Evolutionary conservation across 164 flowering plant genomes (phyloP).

Genomic region (Kingdonia uniflora): DNA sequence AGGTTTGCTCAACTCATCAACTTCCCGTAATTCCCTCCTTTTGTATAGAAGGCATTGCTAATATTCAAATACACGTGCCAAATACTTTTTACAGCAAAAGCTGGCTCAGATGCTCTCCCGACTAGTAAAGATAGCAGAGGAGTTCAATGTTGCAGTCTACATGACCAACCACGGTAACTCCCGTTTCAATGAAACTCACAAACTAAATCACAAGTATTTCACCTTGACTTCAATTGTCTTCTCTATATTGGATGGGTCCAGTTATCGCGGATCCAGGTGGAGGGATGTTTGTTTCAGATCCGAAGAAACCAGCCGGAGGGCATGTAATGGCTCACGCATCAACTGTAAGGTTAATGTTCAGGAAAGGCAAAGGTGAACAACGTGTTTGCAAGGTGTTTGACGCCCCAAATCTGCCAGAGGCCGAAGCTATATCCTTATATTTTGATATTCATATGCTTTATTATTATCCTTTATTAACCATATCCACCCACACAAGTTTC

Average conservation of each 20-base stretch:
- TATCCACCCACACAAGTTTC: not conserved
- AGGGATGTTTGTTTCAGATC: constrained; percentile 84
- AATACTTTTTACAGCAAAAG: constrained; percentile 67
- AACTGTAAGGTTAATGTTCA: constrained; percentile 87
- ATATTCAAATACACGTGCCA: too few relatives aligned
- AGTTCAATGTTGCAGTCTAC: constrained; percentile 95
- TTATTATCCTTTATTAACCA: too few relatives aligned
- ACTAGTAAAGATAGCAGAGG: constrained; percentile 80
- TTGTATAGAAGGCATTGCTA: too few relatives aligned
- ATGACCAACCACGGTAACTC: constrained; percentile 91
- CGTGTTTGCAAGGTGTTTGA: constrained; percentile 96
- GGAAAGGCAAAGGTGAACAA: constrained; percentile 99
- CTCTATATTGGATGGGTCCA: constrained; percentile 23
- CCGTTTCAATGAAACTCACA: too few relatives aligned
- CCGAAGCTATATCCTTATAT: constrained; percentile 90
- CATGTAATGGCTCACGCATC: constrained; percentile 98
- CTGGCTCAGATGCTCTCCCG: constrained; percentile 97
- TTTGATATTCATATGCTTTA: not conserved
- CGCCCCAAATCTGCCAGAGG: constrained; percentile 94
- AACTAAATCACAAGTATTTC: too few relatives aligned
- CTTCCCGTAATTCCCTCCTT: too few relatives aligned
- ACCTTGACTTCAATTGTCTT: not conserved
- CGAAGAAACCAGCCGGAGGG: constrained; percentile 99
- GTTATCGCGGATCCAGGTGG: constrained; percentile 98
- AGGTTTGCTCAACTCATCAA: constrained; percentile 30